These are phyloP conservation scores for Boletus sensibilis DNA, from an alignment of 768 basidiomycete species.

Conservation along the genomic window DNA sequence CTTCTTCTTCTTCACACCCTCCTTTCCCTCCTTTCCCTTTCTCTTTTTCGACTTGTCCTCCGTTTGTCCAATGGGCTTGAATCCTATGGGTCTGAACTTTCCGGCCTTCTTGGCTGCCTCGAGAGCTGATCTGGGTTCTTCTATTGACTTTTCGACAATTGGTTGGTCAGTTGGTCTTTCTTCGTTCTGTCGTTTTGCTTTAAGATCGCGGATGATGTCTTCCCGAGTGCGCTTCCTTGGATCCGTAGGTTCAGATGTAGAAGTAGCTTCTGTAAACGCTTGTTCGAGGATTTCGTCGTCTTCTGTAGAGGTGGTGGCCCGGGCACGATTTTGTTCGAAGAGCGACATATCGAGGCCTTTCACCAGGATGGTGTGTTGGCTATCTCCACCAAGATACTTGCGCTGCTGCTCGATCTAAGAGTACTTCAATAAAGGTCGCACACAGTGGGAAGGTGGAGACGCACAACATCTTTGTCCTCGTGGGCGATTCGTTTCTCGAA, in stretches of 20 bases:
- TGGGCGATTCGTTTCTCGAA: slow-evolving; percentile 68
- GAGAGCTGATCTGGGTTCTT: slow-evolving; percentile 28
- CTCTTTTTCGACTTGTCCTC: slow-evolving; percentile 46
- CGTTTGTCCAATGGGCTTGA: slow-evolving; percentile 56
- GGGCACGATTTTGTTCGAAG: slow-evolving; percentile 79
- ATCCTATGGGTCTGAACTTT: slow-evolving; percentile 57
- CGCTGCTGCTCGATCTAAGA: slow-evolving; percentile 72
- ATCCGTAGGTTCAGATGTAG: slow-evolving; percentile 20
- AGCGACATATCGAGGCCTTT: slow-evolving; percentile 89
- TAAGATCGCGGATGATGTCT: slow-evolving; percentile 71
- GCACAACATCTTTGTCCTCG: slow-evolving; percentile 58
- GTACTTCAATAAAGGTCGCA: not conserved
- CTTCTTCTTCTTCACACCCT: slow-evolving; percentile 60
- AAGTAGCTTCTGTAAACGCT: slow-evolving; percentile 54
- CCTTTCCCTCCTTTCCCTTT: slow-evolving; percentile 42
- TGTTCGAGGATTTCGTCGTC: slow-evolving; percentile 84
- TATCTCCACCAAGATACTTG: slow-evolving; percentile 80
- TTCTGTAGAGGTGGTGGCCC: slow-evolving; percentile 52
- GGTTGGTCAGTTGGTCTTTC: slow-evolving; percentile 10
- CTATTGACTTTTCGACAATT: slow-evolving; percentile 11
- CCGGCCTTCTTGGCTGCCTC: slow-evolving; percentile 40
- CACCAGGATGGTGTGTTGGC: slow-evolving; percentile 80
- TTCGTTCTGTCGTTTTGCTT: slow-evolving; percentile 52
- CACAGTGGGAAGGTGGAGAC: slow-evolving; percentile 16
- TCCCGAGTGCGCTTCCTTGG: slow-evolving; percentile 74